Evolutionary conservation across 2,329 filamentous ascomycete genomes (phyloP).

Genomic region (Colletotrichum orchidophilum): DNA sequence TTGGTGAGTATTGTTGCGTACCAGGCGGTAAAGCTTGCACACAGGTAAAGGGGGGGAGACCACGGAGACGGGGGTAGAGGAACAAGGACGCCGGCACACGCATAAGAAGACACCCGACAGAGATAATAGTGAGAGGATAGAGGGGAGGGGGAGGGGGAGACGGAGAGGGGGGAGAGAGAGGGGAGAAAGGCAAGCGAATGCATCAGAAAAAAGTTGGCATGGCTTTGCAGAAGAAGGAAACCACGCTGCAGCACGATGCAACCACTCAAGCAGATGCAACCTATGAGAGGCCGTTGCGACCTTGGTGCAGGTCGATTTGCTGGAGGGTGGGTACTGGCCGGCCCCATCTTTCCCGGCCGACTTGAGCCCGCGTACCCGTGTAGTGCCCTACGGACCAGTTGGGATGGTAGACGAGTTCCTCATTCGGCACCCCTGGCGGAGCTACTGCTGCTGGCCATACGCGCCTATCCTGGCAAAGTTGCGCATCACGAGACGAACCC

Average conservation of each 20-base stretch:
- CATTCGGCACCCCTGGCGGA: conserved; percentile 21
- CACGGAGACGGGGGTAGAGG: neutral
- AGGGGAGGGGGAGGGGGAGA: neutral
- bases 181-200: neutral
- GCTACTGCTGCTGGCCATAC: conserved; percentile 22
- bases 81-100: neutral
- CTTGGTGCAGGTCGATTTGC: neutral
- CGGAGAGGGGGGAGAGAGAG: neutral
- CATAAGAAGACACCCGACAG: neutral
- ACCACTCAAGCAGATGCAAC: conserved; percentile 13
- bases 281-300: conserved; percentile 4
- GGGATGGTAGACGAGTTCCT: conserved; percentile 14
- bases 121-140: neutral
- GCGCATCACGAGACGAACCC: neutral
- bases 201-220: conserved; percentile 26
- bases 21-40: neutral
- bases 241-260: conserved; percentile 28
- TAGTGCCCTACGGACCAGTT: conserved; percentile 2
- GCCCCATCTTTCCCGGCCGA: conserved; percentile 23
- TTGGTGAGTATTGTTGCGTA: neutral
- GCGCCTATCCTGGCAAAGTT: conserved; percentile 10
- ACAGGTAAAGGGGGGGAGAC: neutral
- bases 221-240: conserved; percentile 27
- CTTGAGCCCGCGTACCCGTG: neutral
- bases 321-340: neutral